Base-by-base conservation (phyloP, 116 monocot genomes). In the Iris pallida region DNA sequence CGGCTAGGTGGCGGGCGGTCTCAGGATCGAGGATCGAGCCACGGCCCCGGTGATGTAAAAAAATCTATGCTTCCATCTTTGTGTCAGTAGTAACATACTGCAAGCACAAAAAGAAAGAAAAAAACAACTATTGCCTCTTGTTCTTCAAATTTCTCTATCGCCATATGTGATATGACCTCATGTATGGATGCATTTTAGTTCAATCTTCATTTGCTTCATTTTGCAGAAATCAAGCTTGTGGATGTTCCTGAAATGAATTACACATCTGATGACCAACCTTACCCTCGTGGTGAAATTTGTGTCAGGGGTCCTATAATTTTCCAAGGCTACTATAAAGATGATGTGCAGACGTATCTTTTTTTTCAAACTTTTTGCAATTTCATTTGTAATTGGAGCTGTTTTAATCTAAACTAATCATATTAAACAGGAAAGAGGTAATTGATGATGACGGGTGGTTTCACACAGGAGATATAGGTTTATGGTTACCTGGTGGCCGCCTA, bases 221-320 rank as follows among this genome's bases (percentile, higher is more conserved):
- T 61, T 73, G 47, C 82, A 97, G 97, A 97, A 86, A 82, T 97
- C 70, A 97, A 97, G 73, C 90, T 97, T 68, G 97, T 90, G 43
- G 97, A 98, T 90, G 97, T 98, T 78, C 90, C 93, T 66, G 97
- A 93, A 80, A 98, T 98, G 93, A 98, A 93, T 73, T 97, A 97
- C 72, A 87, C 88, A 17, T 88, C 93, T 61, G 86, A 90, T 57
- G 90, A 98, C 45, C 73, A 83, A 69, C 97, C 93, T 40, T 83
- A 90, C 82, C 90, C 93, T 56, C 97, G 93, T 76, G 97, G 97
- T 60, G 97, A 98, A 81, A 90, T 98, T 76, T 98, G 97, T 79
- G 88, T 98, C 17, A 85, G 97, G 56, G 97, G 97, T 14, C 90
- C 92, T 60, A 92, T 78, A 44, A 30, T 92, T 55, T 98, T 98